phyloP scores from a whole-genome alignment of 1,139 yeast species.

The Debaryomyces subglobosus region DNA sequence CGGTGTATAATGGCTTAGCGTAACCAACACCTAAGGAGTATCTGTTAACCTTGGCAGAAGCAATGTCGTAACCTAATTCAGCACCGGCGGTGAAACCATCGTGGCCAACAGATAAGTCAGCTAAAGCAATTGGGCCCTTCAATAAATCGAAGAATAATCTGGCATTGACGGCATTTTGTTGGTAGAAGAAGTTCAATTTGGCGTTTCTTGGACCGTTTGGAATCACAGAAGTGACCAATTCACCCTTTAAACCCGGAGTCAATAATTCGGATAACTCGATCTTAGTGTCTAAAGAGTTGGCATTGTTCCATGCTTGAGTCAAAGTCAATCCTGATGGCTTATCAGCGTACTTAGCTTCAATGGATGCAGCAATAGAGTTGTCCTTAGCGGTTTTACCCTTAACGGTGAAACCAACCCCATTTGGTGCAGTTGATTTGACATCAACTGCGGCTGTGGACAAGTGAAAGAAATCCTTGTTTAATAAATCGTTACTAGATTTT shows the following conservation, averaged over 20 bases:
- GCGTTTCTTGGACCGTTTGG: conserved; percentile 91
- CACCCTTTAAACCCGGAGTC: conserved; percentile 95
- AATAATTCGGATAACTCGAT: conserved; percentile 89
- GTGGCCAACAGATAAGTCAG: conserved; percentile 93
- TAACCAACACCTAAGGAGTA: conserved; percentile 95
- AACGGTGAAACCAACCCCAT: conserved; percentile 93
- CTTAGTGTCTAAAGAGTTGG: conserved; percentile 90
- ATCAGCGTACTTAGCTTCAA: conserved; percentile 93
- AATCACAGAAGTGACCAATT: conserved; percentile 82
- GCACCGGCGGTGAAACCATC: conserved; percentile 98
- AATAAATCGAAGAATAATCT: conserved; percentile 93
- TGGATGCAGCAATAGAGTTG: conserved; percentile 82
- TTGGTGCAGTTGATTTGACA: conserved; percentile 91
- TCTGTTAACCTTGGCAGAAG: conserved; percentile 89
- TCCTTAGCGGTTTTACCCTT: conserved; percentile 89
- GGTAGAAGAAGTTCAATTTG: conserved; percentile 87
- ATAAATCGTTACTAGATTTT: conserved; percentile 86
- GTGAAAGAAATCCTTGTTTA: conserved; percentile 93
- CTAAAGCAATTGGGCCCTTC: conserved; percentile 94
- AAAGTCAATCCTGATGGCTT: conserved; percentile 90
- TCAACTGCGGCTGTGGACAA: conserved; percentile 84
- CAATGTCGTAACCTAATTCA: conserved; percentile 94
- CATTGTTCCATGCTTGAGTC: conserved; percentile 98
- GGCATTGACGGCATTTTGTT: conserved; percentile 91
- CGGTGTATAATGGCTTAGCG: conserved; percentile 84